Percentiles rank a stretch among this genome's conserved stretches.
Evolutionary conservation across 2,329 filamentous ascomycete species (phyloP).

Genomic region (Dactylellina leptospora): DNA sequence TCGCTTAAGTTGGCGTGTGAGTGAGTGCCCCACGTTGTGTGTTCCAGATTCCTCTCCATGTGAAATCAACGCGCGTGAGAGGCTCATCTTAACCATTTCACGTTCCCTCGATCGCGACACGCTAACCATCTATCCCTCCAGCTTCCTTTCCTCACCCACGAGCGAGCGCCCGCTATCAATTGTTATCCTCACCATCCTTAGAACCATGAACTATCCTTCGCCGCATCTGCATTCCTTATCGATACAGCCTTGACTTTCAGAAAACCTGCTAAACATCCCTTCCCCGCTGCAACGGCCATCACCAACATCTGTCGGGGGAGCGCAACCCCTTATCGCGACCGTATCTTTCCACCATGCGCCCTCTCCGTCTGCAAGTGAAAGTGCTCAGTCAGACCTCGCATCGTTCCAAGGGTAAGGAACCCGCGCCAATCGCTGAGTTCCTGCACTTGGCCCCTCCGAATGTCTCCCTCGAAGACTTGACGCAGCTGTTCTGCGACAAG

Average conservation of each 20-base stretch:
- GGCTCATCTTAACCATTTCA: slow-evolving; percentile 4
- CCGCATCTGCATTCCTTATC: background rate
- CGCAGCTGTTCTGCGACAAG: slow-evolving; percentile 53
- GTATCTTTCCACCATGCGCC: slow-evolving; percentile 47
- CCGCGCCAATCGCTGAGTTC: slow-evolving; percentile 50
- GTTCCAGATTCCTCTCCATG: background rate
- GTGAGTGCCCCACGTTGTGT: background rate
- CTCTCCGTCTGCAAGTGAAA: slow-evolving; percentile 54
- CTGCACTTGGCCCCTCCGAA: slow-evolving; percentile 55
- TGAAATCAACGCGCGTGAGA: background rate
- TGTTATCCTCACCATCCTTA: background rate
- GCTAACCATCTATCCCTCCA: background rate
- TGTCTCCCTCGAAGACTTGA: slow-evolving; percentile 55
- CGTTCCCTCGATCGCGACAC: slow-evolving; percentile 7
- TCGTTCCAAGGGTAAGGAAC: slow-evolving; percentile 44
- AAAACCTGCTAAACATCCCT: background rate
- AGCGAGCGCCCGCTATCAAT: background rate
- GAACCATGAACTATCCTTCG: slow-evolving; percentile 9
- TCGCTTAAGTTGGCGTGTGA: background rate
- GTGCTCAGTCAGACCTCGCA: slow-evolving; percentile 47
- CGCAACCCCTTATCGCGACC: slow-evolving; percentile 1
- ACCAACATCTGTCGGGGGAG: background rate
- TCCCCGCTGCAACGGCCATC: background rate
- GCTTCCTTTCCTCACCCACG: background rate
- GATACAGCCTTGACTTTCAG: slow-evolving; percentile 17